A percentile compares a stretch with the other conserved stretches of the same genome.
These are phyloP conservation scores for Amylostereum areolatum DNA, from an alignment of 1,284 basidiomycete genomes.

Conservation along the genomic window DNA sequence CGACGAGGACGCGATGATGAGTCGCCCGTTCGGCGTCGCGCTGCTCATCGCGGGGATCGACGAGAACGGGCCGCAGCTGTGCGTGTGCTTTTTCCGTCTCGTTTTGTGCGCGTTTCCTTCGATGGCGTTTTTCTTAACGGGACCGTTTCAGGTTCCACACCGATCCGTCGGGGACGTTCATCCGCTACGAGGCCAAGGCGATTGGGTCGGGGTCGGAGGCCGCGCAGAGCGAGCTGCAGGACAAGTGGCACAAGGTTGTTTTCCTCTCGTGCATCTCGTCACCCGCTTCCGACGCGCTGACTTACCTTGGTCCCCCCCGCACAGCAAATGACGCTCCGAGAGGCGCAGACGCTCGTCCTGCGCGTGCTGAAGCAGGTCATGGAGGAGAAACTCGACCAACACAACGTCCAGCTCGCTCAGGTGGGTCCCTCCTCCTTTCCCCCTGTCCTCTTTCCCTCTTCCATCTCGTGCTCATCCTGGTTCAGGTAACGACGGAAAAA, in stretches of 20 bases:
- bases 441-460: constrained; percentile 1
- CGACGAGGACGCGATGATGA: constrained; percentile 99
- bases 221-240: constrained; percentile 94
- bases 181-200: constrained; percentile 96
- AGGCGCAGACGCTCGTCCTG: constrained; percentile 85
- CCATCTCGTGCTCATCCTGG: not conserved
- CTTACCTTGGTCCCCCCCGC: constrained; percentile 1
- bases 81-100: constrained; percentile 18
- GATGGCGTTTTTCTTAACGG: not conserved
- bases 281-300: not conserved
- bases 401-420: constrained; percentile 97
- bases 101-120: constrained; percentile 5
- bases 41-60: constrained; percentile 96
- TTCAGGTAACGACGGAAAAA: constrained; percentile 64
- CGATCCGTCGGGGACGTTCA: constrained; percentile 98
- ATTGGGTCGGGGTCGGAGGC: constrained; percentile 98
- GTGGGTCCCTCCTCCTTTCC: constrained; percentile 32
- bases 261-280: not conserved
- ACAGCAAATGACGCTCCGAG: constrained; percentile 88
- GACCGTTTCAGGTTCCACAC: constrained; percentile 76
- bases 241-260: constrained; percentile 91
- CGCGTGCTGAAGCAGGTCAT: constrained; percentile 98
- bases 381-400: constrained; percentile 98
- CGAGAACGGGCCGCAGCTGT: constrained; percentile 95
- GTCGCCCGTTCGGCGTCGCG: constrained; percentile 97